Conservation (phyloP, 129 eudicot genomes). For the Centella asiatica region DNA sequence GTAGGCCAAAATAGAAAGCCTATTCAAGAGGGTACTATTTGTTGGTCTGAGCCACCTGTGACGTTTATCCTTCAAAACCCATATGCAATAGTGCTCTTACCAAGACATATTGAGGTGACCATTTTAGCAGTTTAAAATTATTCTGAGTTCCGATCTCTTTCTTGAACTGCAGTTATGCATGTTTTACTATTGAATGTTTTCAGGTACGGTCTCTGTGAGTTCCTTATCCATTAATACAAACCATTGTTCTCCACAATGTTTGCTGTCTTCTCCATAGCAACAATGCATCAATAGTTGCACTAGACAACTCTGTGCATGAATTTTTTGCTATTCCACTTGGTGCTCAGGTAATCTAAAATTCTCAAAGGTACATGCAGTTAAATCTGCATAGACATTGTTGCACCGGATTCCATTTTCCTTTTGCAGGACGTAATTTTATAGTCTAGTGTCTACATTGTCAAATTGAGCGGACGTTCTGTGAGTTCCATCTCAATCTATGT, state of each 20-base stretch:
- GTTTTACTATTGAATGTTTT: conserved; percentile 18
- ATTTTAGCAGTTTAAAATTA: conserved; percentile 4
- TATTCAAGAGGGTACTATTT: conserved; percentile 82
- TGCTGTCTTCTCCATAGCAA: conserved; percentile 54
- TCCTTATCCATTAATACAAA: conserved; percentile 85
- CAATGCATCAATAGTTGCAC: conserved; percentile 45
- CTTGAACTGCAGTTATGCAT: conserved; percentile 5
- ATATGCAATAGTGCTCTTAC: conserved; percentile 75
- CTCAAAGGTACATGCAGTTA: no score
- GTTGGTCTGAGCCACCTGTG: conserved; percentile 93
- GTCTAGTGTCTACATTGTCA: no score
- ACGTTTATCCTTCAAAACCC: conserved; percentile 68
- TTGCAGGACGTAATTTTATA: no score
- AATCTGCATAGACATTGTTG: background rate
- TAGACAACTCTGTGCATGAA: conserved; percentile 72
- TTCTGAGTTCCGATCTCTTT: background rate
- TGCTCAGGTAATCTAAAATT: conserved; percentile 98
- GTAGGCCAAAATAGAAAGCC: conserved; percentile 90
- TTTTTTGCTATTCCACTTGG: conserved; percentile 88
- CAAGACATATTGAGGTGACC: conserved; percentile 86
- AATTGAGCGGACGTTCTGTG: no score
- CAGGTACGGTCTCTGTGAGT: conserved; percentile 86
- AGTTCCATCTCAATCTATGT: no score
- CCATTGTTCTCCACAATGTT: conserved; percentile 70
- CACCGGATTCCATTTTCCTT: no score